Percentiles rank a stretch among this genome's conserved stretches.
phyloP scores from a whole-genome alignment of 2,329 filamentous ascomycete genomes.

The Epicoccum nigrum region DNA sequence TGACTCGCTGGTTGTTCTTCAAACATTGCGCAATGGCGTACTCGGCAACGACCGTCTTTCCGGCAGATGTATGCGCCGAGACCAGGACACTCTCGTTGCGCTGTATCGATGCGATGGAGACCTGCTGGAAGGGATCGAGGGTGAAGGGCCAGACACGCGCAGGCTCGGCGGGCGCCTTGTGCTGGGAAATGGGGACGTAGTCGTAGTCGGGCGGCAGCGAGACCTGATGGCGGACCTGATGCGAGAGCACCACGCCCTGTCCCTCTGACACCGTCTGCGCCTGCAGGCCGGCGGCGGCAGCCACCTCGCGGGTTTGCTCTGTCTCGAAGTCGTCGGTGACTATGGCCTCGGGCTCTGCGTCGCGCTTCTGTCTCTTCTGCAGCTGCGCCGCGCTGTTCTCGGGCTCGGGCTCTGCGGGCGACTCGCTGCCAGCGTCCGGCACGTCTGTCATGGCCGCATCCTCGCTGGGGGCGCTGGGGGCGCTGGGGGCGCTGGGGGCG shows the following conservation, averaged over 20 bases:
- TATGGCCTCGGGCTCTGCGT: constrained; percentile 75
- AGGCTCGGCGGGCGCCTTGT: constrained; percentile 86
- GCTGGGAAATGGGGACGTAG: constrained; percentile 92
- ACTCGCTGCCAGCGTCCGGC: constrained; percentile 5
- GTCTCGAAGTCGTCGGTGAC: constrained; percentile 95
- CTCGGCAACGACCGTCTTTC: constrained; percentile 97
- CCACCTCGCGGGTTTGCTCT: constrained; percentile 89
- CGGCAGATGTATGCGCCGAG: constrained; percentile 95
- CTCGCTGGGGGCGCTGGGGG: constrained; percentile 45
- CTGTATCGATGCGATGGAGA: constrained; percentile 93
- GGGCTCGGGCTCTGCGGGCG: constrained; percentile 36
- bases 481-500: constrained; percentile 33
- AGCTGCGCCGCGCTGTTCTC: constrained; percentile 44
- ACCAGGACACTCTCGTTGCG: constrained; percentile 95
- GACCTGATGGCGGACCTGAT: constrained; percentile 99
- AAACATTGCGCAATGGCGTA: constrained; percentile 98
- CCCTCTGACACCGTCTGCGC: constrained; percentile 66
- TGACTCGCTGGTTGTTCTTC: constrained; percentile 96
- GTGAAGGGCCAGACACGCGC: constrained; percentile 87
- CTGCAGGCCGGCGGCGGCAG: constrained; percentile 73
- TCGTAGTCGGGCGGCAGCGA: constrained; percentile 92
- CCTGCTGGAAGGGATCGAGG: constrained; percentile 95
- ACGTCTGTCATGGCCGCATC: constrained; percentile 56
- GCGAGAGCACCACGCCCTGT: constrained; percentile 79
- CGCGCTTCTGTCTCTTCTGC: constrained; percentile 68